phyloP scores from a whole-genome alignment of 768 basidiomycete genomes.

The Mycena filopes region DNA sequence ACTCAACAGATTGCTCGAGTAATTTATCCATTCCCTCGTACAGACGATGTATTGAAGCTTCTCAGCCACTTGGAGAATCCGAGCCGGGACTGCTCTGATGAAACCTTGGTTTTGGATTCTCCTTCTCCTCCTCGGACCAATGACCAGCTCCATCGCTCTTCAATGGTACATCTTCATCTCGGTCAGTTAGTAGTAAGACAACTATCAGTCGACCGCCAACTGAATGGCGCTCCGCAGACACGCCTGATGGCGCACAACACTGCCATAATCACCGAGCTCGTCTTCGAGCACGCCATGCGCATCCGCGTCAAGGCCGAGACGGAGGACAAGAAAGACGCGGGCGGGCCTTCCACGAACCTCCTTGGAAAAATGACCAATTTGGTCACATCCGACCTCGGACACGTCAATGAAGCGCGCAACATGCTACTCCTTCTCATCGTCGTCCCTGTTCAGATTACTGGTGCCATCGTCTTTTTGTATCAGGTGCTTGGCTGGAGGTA shows the following conservation, averaged over 20 bases:
- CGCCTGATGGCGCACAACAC: conserved; percentile 60
- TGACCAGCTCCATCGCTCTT: conserved; percentile 51
- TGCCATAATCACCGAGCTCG: conserved; percentile 52
- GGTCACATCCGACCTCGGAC: conserved; percentile 67
- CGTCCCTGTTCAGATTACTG: conserved; percentile 51
- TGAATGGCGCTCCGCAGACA: conserved; percentile 49
- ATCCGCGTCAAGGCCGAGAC: conserved; percentile 67
- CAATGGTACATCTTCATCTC: conserved; percentile 65
- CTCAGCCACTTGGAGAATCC: conserved; percentile 65
- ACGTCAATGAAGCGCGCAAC: conserved; percentile 21
- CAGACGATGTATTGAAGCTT: neutral
- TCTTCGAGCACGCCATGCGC: conserved; percentile 63
- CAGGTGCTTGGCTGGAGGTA: conserved; percentile 62
- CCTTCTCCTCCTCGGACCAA: conserved; percentile 60
- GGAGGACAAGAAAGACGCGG: neutral
- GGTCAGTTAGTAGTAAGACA: too few species aligned
- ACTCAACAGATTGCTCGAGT: conserved; percentile 54
- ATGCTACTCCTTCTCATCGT: conserved; percentile 16
- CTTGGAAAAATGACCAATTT: conserved; percentile 84
- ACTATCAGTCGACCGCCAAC: too few species aligned
- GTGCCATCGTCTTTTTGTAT: conserved; percentile 57
- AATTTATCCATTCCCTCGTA: conserved; percentile 8
- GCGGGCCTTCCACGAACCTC: too few species aligned
- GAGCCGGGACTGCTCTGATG: conserved; percentile 57
- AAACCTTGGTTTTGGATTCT: conserved; percentile 78